A percentile compares a stretch with the other conserved stretches of the same genome.
Evolutionary conservation across 2,329 filamentous ascomycete genomes (phyloP).

Genomic region (Penicillium thymicola): DNA sequence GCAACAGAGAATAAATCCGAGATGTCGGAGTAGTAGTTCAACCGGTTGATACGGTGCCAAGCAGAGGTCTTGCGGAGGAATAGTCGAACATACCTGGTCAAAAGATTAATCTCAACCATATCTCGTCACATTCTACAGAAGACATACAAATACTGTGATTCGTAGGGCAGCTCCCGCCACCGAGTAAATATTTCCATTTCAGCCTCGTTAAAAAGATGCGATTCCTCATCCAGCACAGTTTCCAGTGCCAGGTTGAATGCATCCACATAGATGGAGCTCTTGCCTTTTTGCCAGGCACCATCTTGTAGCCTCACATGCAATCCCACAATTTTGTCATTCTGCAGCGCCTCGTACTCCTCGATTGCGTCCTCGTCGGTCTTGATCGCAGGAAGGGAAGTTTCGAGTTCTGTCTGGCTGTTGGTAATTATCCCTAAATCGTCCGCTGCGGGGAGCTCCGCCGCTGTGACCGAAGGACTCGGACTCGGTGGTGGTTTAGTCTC

Average conservation of each 20-base stretch:
- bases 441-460: slow-evolving; percentile 26
- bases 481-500: slow-evolving; percentile 11
- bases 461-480: slow-evolving; percentile 37
- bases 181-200: slow-evolving; percentile 73
- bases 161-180: slow-evolving; percentile 73
- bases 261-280: slow-evolving; percentile 92
- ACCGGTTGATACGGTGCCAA: slow-evolving; percentile 78
- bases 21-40: slow-evolving; percentile 82
- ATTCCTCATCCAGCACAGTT: slow-evolving; percentile 84
- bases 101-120: neutral
- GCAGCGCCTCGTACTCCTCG: slow-evolving; percentile 71
- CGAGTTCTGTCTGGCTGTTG: slow-evolving; percentile 61
- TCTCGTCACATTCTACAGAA: neutral
- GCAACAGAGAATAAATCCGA: slow-evolving; percentile 68
- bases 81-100: slow-evolving; percentile 74
- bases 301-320: slow-evolving; percentile 54
- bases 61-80: slow-evolving; percentile 88
- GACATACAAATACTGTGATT: slow-evolving; percentile 82
- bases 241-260: slow-evolving; percentile 91
- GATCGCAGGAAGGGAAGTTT: slow-evolving; percentile 67
- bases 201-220: slow-evolving; percentile 76
- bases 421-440: slow-evolving; percentile 31
- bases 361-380: slow-evolving; percentile 69
- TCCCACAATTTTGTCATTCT: slow-evolving; percentile 42
- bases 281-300: slow-evolving; percentile 67